phyloP scores from a whole-genome alignment of 305 asterid species.

The Solanum chacoense region DNA sequence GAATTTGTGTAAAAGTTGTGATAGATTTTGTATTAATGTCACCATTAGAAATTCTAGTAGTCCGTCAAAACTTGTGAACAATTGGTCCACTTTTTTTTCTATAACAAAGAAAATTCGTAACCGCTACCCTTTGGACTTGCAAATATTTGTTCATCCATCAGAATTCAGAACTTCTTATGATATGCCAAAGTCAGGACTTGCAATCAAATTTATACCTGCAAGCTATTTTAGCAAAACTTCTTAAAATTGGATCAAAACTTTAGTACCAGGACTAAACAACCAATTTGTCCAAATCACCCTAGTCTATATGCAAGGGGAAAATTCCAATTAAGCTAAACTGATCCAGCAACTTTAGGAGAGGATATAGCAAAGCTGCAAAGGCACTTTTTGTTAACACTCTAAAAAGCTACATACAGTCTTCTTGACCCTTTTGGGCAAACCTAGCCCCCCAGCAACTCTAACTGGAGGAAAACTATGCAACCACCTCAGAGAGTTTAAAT shows the following conservation, averaged over 20 bases:
- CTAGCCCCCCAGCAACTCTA: neutral
- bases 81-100: neutral
- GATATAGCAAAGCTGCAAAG: neutral
- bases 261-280: neutral
- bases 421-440: slow-evolving; percentile 3
- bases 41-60: neutral
- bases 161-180: neutral
- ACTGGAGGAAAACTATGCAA: slow-evolving; percentile 8
- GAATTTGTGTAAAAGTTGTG: neutral
- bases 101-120: no score
- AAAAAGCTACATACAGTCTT: slow-evolving; percentile 10
- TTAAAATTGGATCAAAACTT: neutral
- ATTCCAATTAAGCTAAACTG: neutral
- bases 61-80: no score
- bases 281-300: neutral
- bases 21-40: neutral
- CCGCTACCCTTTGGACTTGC: no score
- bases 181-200: neutral
- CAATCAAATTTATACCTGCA: neutral
- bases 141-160: neutral
- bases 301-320: neutral
- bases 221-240: neutral
- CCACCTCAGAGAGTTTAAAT: neutral
- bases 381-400: neutral
- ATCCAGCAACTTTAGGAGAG: neutral